Evolutionary conservation across 805 yeast genomes (phyloP).

Genomic region (Tetrapisispora iriomotensis): DNA sequence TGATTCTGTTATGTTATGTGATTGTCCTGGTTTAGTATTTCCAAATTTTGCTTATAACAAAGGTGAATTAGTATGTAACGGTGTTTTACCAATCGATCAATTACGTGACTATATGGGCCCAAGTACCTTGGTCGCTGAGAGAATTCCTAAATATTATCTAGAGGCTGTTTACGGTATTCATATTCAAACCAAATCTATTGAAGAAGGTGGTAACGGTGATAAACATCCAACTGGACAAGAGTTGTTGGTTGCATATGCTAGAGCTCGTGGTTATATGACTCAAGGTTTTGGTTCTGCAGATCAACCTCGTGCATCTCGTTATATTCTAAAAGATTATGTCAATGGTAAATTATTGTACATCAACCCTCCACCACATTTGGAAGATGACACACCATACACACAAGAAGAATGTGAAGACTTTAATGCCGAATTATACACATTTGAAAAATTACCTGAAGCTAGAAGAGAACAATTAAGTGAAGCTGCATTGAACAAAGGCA

Average conservation of each 20-base stretch:
- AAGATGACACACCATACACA: constrained; percentile 42
- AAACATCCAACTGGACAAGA: constrained; percentile 77
- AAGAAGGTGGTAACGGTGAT: constrained; percentile 79
- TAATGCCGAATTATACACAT: constrained; percentile 64
- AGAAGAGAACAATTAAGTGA: constrained; percentile 61
- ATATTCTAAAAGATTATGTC: constrained; percentile 87
- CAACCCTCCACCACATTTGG: constrained; percentile 76
- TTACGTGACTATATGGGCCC: constrained; percentile 89
- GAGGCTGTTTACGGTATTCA: constrained; percentile 93
- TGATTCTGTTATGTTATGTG: constrained; percentile 78
- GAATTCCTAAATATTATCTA: constrained; percentile 79
- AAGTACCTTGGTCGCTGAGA: constrained; percentile 67
- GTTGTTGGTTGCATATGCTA: constrained; percentile 80
- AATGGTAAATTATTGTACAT: constrained; percentile 79
- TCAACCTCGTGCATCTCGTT: constrained; percentile 88
- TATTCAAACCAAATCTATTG: constrained; percentile 60
- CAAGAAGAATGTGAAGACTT: constrained; percentile 51
- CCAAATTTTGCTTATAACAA: constrained; percentile 95
- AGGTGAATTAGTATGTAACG: constrained; percentile 94
- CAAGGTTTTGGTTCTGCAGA: constrained; percentile 97
- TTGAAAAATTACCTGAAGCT: constrained; percentile 56
- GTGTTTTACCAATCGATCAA: constrained; percentile 98
- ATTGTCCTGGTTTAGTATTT: constrained; percentile 98
- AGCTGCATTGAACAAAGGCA: constrained; percentile 51
- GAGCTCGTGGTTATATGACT: constrained; percentile 95